These are phyloP conservation scores for Yarrowia porcina DNA, from an alignment of 805 yeast genomes.

Conservation along the genomic window DNA sequence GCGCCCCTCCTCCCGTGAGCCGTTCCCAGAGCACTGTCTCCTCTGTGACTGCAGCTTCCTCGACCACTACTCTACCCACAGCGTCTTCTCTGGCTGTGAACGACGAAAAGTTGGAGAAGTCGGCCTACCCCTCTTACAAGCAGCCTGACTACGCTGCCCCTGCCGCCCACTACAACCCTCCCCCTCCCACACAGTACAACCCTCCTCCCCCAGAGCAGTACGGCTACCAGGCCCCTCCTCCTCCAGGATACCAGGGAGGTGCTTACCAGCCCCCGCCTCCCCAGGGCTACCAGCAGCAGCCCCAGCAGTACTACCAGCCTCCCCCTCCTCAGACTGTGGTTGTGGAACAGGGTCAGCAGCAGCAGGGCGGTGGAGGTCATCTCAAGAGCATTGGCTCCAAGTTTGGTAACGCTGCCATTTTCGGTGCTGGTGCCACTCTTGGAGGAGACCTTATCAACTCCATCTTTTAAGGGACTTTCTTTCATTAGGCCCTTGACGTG, in stretches of 20 bases:
- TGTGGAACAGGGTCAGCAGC: slow-evolving; percentile 30
- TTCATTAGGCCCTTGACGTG: no score
- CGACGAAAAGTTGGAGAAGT: slow-evolving; percentile 15
- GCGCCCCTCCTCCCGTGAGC: slow-evolving; percentile 30
- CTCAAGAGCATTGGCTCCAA: slow-evolving; percentile 67
- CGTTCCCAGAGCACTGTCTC: slow-evolving; percentile 15
- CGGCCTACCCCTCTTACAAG: slow-evolving; percentile 9
- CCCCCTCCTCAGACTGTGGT: slow-evolving; percentile 30
- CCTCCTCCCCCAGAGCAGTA: slow-evolving; percentile 31
- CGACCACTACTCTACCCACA: neutral
- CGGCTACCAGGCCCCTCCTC: slow-evolving; percentile 7
- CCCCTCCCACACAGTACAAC: slow-evolving; percentile 27
- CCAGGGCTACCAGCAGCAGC: slow-evolving; percentile 47
- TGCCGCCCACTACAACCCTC: slow-evolving; percentile 27
- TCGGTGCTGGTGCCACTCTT: slow-evolving; percentile 94
- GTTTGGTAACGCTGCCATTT: slow-evolving; percentile 87
- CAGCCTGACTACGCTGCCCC: slow-evolving; percentile 27
- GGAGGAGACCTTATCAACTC: slow-evolving; percentile 69
- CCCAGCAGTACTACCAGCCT: slow-evolving; percentile 34
- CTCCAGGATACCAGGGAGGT: slow-evolving; percentile 28
- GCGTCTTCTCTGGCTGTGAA: neutral
- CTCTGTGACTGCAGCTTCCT: neutral
- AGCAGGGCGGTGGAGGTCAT: slow-evolving; percentile 28
- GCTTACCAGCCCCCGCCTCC: slow-evolving; percentile 29
- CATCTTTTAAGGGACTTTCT: slow-evolving; percentile 34